Evolutionary conservation across 2,329 filamentous ascomycete genomes (phyloP), one percentile per base, ranked within the genome.

Genomic region (Lasiodiplodia sp.): DNA sequence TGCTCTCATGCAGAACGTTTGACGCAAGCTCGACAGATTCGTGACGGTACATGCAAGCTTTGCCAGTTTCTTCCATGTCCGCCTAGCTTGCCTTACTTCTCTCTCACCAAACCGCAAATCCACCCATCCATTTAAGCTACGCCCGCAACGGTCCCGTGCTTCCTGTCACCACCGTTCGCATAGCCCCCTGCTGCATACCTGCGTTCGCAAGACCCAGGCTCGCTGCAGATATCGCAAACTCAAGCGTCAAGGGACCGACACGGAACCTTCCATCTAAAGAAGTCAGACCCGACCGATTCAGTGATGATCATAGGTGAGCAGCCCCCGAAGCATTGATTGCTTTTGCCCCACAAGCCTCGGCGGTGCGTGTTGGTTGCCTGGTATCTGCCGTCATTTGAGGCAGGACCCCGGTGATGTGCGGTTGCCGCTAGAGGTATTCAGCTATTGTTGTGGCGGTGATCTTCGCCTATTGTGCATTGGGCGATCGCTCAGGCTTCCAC

Each of bases 51-150:
- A 70, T 62, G 68, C 62, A 66, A 70, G 73, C 74, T 79, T 69
- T 78, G 74, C 76, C 75, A 75, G 74, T 70, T 58, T 62, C 66
- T 57, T 73, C 70, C 75, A 68, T 44, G 44, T 69, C 58, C 65
- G 63, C 69, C 72, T 73, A 76, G 75, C 74, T 78, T 79, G 76
- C 77, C 77, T 71, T 68, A 31, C 56, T 28, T 31, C 56, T 23
- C 44, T 16, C 57, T 52, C n/a, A 18, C 58, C 67, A 68, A 64
- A 68, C 57, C 49, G 67, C 67, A 64, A 68, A 64, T 38, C 58
- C 49, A 52, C 25, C 7, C 37, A 31, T n/a, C 52, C 51, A 57
- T 64, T 68, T 57, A 68, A 68, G 58, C 58, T 21, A 60, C 25
- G 58, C 58, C 51, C 25, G 40, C 55, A 53, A 58, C 52, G 14